A percentile compares a stretch with the other conserved stretches of the same genome.
phyloP scores from a whole-genome alignment of 257 asterid species.

The Scutellaria baicalensis region DNA sequence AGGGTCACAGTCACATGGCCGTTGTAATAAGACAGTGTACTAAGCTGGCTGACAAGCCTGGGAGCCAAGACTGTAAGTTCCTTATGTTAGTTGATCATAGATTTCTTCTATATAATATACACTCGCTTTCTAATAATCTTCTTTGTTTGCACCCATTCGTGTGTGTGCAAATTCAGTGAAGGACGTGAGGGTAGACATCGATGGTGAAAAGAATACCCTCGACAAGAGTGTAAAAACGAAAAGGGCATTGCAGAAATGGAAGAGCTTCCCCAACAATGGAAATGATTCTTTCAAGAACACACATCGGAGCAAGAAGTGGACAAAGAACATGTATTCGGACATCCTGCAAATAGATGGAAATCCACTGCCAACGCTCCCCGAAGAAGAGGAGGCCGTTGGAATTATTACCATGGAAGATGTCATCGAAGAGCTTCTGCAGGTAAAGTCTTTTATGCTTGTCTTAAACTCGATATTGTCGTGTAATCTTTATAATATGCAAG shows the following conservation, averaged over 20 bases:
- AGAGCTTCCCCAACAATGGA: constrained; percentile 69
- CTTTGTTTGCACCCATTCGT: background rate
- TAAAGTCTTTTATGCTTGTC: constrained; percentile 4
- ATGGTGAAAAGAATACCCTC: constrained; percentile 36
- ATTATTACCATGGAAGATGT: constrained; percentile 98
- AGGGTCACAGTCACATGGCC: constrained; percentile 98
- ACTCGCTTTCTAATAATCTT: background rate
- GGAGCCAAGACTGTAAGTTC: constrained; percentile 34
- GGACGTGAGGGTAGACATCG: constrained; percentile 68
- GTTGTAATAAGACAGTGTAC: constrained; percentile 56
- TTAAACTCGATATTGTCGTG: background rate
- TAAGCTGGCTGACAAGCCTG: constrained; percentile 15
- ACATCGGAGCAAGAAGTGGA: constrained; percentile 67
- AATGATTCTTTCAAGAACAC: constrained; percentile 43
- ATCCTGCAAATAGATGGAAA: constrained; percentile 72
- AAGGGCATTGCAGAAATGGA: constrained; percentile 61
- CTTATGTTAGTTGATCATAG: background rate
- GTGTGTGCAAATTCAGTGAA: constrained; percentile 26
- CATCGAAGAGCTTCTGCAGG: constrained; percentile 97
- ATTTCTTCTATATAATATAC: background rate
- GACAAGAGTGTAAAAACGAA: constrained; percentile 43
- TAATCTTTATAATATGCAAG: background rate
- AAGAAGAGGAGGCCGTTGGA: constrained; percentile 93
- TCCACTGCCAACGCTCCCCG: constrained; percentile 70
- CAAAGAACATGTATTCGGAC: constrained; percentile 80